These are phyloP conservation scores for Tricholoma sp. DNA, from an alignment of 768 basidiomycete genomes.

Conservation along the genomic window DNA sequence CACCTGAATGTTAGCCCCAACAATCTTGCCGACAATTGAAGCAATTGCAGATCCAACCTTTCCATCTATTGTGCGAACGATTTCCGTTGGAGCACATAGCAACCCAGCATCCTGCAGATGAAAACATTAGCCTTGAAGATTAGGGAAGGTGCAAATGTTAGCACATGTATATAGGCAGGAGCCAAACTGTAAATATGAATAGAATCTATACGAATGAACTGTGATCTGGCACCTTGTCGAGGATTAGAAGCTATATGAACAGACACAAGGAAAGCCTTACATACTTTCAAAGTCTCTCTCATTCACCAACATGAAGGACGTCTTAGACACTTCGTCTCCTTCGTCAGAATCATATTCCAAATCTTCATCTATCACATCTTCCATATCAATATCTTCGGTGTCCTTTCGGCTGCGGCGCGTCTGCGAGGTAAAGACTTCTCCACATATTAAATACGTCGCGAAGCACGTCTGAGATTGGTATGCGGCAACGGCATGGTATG, in stretches of 20 bases:
- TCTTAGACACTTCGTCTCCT: conserved; percentile 40
- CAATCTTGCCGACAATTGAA: conserved; percentile 41
- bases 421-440: conserved; percentile 33
- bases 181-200: conserved; percentile 72
- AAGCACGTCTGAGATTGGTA: conserved; percentile 35
- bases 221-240: conserved; percentile 43
- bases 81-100: conserved; percentile 35
- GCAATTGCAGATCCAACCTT: conserved; percentile 37
- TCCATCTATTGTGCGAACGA: conserved; percentile 35
- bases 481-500: conserved; percentile 45
- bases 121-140: not conserved
- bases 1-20: conserved; percentile 44
- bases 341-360: conserved; percentile 28
- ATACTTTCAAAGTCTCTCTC: conserved; percentile 64
- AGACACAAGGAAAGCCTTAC: conserved; percentile 14
- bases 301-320: conserved; percentile 52
- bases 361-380: conserved; percentile 18
- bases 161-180: conserved; percentile 51
- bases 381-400: conserved; percentile 35
- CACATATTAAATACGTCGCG: conserved; percentile 73
- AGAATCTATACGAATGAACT: conserved; percentile 47
- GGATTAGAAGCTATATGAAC: not conserved
- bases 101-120: conserved; percentile 38
- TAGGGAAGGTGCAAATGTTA: not conserved
- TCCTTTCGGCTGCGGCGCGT: conserved; percentile 22